Percentiles rank a stretch among this genome's conserved stretches.
phyloP scores from a whole-genome alignment of 2,329 filamentous ascomycete species.

The Aspergillus pseudonomiae region DNA sequence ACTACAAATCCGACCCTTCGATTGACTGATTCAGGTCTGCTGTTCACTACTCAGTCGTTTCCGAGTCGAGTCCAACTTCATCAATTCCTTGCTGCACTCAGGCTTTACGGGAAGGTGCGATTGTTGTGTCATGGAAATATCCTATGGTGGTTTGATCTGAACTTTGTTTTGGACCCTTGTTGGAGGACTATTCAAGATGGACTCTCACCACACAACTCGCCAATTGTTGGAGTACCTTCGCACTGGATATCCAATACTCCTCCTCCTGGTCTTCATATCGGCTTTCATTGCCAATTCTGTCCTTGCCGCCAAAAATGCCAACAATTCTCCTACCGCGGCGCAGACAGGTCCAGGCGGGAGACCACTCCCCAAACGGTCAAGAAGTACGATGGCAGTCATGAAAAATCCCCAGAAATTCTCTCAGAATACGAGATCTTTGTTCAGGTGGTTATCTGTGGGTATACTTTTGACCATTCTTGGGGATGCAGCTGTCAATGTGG shows the following conservation, averaged over 20 bases:
- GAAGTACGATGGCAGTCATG: conserved; percentile 53
- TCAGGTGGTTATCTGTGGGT: conserved; percentile 73
- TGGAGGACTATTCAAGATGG: conserved; percentile 33
- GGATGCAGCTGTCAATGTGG: conserved; percentile 72
- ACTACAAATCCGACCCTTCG: conserved; percentile 11
- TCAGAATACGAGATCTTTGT: conserved; percentile 68
- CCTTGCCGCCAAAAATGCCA: conserved; percentile 53
- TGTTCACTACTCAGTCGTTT: conserved; percentile 15
- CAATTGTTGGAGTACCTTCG: conserved; percentile 53
- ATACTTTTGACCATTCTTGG: conserved; percentile 74
- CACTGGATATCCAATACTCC: conserved; percentile 64
- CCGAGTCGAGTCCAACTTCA: conserved; percentile 4
- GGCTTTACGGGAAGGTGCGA: conserved; percentile 14
- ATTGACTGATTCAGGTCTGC: conserved; percentile 9
- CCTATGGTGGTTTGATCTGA: conserved; percentile 23
- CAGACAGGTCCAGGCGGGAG: conserved; percentile 83
- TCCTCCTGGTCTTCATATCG: conserved; percentile 66
- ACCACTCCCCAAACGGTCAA: conserved; percentile 71
- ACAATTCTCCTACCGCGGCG: conserved; percentile 50
- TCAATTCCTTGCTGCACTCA: conserved; percentile 5
- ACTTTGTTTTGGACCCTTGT: conserved; percentile 20
- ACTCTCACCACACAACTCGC: conserved; percentile 45
- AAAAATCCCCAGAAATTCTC: conserved; percentile 62
- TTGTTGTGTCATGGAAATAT: conserved; percentile 39
- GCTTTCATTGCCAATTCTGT: conserved; percentile 66